Evolutionary conservation across 345 rosid species (phyloP).

Genomic region (Syzygium grande): DNA sequence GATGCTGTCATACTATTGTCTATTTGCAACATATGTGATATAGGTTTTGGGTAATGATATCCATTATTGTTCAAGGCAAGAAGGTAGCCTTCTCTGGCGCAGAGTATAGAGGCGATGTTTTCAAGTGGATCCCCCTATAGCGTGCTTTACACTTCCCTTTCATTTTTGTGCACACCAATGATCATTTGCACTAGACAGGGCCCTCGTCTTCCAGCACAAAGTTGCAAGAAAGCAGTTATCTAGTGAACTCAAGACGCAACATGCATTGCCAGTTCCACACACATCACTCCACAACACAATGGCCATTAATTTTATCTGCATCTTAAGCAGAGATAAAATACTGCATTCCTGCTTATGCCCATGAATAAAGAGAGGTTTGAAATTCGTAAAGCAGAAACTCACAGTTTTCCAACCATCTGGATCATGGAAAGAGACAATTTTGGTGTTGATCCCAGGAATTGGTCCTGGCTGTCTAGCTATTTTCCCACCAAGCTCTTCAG

Average conservation of each 20-base stretch:
- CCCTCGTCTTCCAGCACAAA: not conserved
- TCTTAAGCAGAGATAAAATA: not conserved
- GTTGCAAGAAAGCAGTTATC: not conserved
- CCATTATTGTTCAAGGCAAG: not conserved
- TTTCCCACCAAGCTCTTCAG: constrained; percentile 87
- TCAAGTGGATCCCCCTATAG: not conserved
- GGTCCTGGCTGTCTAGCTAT: constrained; percentile 85
- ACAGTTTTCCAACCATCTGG: constrained; percentile 99
- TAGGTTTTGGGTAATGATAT: not conserved
- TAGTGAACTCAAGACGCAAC: not conserved
- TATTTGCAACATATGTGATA: not conserved
- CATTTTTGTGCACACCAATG: not conserved
- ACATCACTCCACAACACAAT: not conserved
- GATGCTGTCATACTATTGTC: not conserved
- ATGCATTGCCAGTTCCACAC: not conserved
- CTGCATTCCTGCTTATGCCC: not conserved
- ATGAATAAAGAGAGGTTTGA: not conserved
- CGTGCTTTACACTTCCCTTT: not conserved
- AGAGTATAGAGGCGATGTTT: not conserved
- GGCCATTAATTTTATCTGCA: not conserved
- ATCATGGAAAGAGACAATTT: constrained; percentile 74
- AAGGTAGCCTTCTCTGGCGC: not conserved
- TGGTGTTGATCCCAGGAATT: constrained; percentile 81
- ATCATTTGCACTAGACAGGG: not conserved
- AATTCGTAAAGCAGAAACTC: constrained; percentile 4